These are phyloP conservation scores for Teratosphaeriaceae sp. DNA, from an alignment of 2,329 filamentous ascomycete genomes.

Conservation along the genomic window DNA sequence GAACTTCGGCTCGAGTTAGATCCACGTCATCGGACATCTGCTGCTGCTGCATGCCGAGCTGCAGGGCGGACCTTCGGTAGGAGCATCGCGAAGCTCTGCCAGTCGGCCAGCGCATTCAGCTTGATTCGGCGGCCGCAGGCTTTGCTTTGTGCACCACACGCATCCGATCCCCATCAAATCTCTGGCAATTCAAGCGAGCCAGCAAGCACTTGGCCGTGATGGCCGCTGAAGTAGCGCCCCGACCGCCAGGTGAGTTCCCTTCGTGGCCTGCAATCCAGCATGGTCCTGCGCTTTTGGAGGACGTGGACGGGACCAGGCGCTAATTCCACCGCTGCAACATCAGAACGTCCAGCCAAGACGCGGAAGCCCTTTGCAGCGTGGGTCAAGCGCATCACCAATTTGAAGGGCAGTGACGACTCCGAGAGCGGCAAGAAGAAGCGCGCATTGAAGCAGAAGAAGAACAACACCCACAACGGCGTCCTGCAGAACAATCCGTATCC, in stretches of 20 bases:
- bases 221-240: conserved; percentile 37
- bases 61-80: not conserved
- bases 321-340: not conserved
- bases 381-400: conserved; percentile 88
- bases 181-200: conserved; percentile 1
- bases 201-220: conserved; percentile 29
- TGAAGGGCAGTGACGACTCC: conserved; percentile 62
- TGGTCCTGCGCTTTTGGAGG: not conserved
- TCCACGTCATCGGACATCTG: not conserved
- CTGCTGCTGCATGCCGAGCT: not conserved
- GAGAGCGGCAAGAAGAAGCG: conserved; percentile 30
- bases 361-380: conserved; percentile 83
- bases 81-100: too few species aligned
- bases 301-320: not conserved
- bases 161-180: not conserved
- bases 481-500: conserved; percentile 85
- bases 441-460: conserved; percentile 22
- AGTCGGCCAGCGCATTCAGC: too few species aligned
- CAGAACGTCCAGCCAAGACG: conserved; percentile 50
- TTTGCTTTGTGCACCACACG: not conserved
- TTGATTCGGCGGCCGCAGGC: too few species aligned
- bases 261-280: not conserved
- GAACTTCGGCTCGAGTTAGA: not conserved
- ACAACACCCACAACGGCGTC: conserved; percentile 49
- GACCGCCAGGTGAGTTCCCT: conserved; percentile 33